A percentile compares a stretch with the other conserved stretches of the same genome.
Evolutionary conservation across 345 rosid species (phyloP).

Genomic region (Hypericum androsaemum): DNA sequence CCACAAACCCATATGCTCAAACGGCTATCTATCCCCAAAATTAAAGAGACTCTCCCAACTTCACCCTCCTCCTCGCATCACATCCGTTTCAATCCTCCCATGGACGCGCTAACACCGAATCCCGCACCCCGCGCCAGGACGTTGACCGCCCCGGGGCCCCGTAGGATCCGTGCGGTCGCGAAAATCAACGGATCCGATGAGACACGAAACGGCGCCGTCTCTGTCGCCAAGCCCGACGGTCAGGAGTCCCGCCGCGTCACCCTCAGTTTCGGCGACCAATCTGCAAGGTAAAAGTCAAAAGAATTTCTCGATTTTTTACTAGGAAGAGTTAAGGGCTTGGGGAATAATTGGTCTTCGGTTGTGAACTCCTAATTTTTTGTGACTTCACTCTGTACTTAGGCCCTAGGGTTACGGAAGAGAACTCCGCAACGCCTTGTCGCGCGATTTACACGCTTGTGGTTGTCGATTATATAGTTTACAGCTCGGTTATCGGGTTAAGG

Average conservation of each 20-base stretch:
- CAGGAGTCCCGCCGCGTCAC: slow-evolving; percentile 33
- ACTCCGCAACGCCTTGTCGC: too few relatives aligned
- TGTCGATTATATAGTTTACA: too few relatives aligned
- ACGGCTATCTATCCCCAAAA: too few relatives aligned
- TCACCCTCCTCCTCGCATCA: neutral
- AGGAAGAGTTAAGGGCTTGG: neutral
- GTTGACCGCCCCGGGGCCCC: neutral
- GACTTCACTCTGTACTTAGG: too few relatives aligned
- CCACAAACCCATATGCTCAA: too few relatives aligned
- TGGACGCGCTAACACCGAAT: slow-evolving; percentile 11
- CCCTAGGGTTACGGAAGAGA: too few relatives aligned
- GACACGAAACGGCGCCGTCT: slow-evolving; percentile 14
- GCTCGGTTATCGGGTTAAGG: too few relatives aligned
- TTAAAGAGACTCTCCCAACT: too few relatives aligned
- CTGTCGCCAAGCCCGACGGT: slow-evolving; percentile 35
- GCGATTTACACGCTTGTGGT: too few relatives aligned
- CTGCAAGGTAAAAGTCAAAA: slow-evolving; percentile 23
- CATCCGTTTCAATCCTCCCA: neutral
- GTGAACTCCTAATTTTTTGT: too few relatives aligned
- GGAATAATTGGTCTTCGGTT: neutral
- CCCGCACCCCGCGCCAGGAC: neutral
- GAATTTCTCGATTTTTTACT: neutral
- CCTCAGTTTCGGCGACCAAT: slow-evolving; percentile 38
- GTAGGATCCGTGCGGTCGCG: slow-evolving; percentile 48
- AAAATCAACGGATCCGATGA: slow-evolving; percentile 38